Evolutionary conservation across 2,329 filamentous ascomycete genomes (phyloP), one percentile per base, ranked within the genome.

Genomic region (Lachnellula cervina): DNA sequence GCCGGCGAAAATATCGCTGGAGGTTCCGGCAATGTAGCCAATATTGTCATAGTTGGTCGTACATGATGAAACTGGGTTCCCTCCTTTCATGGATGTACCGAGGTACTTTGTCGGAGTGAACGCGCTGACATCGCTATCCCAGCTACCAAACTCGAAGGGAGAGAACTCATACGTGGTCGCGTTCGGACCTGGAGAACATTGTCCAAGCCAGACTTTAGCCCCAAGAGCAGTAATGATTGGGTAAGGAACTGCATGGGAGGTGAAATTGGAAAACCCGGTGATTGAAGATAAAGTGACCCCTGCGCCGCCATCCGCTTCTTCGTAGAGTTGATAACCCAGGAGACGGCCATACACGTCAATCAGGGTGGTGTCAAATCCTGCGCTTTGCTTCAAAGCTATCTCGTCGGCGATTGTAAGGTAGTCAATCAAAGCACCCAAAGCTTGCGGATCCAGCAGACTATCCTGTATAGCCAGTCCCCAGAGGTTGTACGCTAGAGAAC

Each of bases 131-230:
- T 79, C 81, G 0, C 73, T 72, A 66, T 88, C 85, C 72, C 79
- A 87, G 17, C 77, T 79, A 58, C 86, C 86, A 59, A 87, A 81
- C 68, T 88, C 85, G 70, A 77, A 87, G 1, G 86, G 83, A 58
- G 76, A 78, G 69, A 88, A 82, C 63, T 88, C 86, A 63, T 80
- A 88, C 23, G 83, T 77, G 48, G 83, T 83, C 14, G 80, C 79
- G 69, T 86, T 85, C 19, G 58, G 54, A 2, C 58, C 61, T 5
- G 64, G 72, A 2, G 50, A 25, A 61, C 76, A 78, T 56, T 73
- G 65, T 23, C 70, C 72, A 5, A 67, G 57, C 46, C 59, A 67
- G 35, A 65, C 69, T 48, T 71, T 70, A 25, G 71, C 67, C 17
- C 71, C 71, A 8, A 73, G 61, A 4, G 73, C 65, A 1, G 74